phyloP scores from a whole-genome alignment of 106 monocot genomes.

The Acorus gramineus region DNA sequence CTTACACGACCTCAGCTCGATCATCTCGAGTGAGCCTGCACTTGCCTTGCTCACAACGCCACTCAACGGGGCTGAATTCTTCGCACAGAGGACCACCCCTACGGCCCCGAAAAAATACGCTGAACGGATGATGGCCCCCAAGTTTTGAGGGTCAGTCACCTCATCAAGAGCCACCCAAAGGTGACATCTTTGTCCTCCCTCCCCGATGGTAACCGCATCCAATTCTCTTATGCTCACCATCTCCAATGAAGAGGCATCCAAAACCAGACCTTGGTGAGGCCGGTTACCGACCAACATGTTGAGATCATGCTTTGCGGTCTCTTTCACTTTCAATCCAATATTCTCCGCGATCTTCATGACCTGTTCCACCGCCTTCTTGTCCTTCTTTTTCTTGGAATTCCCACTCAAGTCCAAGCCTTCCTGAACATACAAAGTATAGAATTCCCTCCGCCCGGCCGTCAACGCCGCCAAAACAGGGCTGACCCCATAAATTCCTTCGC shows the following conservation, averaged over 20 bases:
- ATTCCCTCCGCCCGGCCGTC: constrained; percentile 61
- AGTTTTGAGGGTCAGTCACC: constrained; percentile 86
- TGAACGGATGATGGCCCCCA: constrained; percentile 82
- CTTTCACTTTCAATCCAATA: constrained; percentile 52
- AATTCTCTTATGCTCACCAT: constrained; percentile 59
- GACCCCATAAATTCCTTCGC: constrained; percentile 75
- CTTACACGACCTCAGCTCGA: constrained; percentile 73
- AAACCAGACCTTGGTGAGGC: constrained; percentile 84
- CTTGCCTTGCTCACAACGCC: constrained; percentile 96
- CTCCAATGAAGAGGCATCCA: constrained; percentile 84
- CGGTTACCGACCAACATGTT: constrained; percentile 80
- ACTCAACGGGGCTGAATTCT: constrained; percentile 89
- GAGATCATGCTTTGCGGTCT: constrained; percentile 82
- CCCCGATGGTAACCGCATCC: constrained; percentile 15
- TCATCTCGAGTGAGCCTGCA: constrained; percentile 84
- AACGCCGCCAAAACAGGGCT: constrained; percentile 75
- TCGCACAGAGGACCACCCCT: constrained; percentile 73
- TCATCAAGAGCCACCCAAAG: constrained; percentile 91
- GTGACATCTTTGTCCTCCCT: constrained; percentile 33
- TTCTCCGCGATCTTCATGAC: constrained; percentile 52
- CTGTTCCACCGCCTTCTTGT: constrained; percentile 67
- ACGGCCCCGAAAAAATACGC: constrained; percentile 80
- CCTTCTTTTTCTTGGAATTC: constrained; percentile 77
- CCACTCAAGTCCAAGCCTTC: constrained; percentile 62
- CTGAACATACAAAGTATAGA: constrained; percentile 73